These are phyloP conservation scores for Lagenidium giganteum DNA, from an alignment of 352 stramenopile genomes.

Conservation along the genomic window DNA sequence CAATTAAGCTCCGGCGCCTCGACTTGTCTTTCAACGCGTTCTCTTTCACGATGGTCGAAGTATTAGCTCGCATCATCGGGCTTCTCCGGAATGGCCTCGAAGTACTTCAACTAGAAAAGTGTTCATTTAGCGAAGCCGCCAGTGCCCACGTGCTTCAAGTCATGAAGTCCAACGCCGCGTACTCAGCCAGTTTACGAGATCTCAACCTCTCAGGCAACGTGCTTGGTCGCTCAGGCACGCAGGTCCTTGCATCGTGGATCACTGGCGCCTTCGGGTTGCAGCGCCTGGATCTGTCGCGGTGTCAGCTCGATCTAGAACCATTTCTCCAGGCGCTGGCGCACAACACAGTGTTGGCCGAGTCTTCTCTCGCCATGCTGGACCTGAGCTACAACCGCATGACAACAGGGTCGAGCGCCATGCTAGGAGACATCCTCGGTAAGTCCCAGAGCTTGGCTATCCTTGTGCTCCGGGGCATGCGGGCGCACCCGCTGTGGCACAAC, in stretches of 20 bases:
- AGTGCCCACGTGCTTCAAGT: conserved; percentile 33
- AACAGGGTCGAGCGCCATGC: conserved; percentile 33
- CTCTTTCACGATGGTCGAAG: conserved; percentile 35
- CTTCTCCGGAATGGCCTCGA: conserved; percentile 41
- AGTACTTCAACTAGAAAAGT: conserved; percentile 54
- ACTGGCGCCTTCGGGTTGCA: conserved; percentile 45
- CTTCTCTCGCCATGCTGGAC: conserved; percentile 49
- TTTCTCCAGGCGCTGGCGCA: conserved; percentile 54
- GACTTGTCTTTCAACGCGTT: conserved; percentile 72
- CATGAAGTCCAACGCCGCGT: conserved; percentile 40
- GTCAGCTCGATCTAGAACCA: conserved; percentile 40
- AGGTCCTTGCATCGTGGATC: conserved; percentile 45
- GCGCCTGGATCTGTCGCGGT: conserved; percentile 55
- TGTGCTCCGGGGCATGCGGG: conserved; percentile 57
- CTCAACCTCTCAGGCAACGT: conserved; percentile 64
- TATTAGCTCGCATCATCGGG: conserved; percentile 44
- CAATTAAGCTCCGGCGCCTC: conserved; percentile 29
- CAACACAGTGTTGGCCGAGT: conserved; percentile 65
- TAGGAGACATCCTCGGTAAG: conserved; percentile 60
- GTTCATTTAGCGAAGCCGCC: conserved; percentile 21
- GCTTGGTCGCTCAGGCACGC: conserved; percentile 38
- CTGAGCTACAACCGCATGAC: conserved; percentile 69
- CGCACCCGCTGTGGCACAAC: conserved; percentile 1
- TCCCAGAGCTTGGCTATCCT: conserved; percentile 54
- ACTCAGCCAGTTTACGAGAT: conserved; percentile 38